These are phyloP conservation scores for Erucastrum elatum DNA, from an alignment of 345 rosid species.

Conservation along the genomic window DNA sequence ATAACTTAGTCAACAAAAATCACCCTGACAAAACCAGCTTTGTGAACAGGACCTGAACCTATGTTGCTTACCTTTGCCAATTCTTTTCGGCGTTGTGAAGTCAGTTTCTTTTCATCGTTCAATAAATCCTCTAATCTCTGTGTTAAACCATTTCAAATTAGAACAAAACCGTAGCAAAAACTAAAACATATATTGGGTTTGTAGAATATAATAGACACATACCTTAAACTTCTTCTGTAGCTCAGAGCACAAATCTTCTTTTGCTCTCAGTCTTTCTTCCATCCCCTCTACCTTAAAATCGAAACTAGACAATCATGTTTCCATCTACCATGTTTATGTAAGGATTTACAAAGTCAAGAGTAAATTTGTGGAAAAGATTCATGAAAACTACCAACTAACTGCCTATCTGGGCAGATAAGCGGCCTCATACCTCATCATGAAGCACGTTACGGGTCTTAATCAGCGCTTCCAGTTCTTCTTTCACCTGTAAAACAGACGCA, in stretches of 20 bases:
- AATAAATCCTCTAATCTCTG: conserved; percentile 78
- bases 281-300: conserved; percentile 51
- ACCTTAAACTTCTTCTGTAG: conserved; percentile 73
- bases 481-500: conserved; percentile 45
- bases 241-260: conserved; percentile 48
- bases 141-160: conserved; percentile 39
- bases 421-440: conserved; percentile 58
- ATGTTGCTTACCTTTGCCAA: conserved; percentile 59
- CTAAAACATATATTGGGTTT: background rate
- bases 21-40: background rate
- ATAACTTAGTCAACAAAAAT: conserved; percentile 20
- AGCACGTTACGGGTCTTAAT: conserved; percentile 55
- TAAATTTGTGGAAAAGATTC: background rate
- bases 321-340: background rate
- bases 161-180: conserved; percentile 19
- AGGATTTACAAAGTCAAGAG: background rate
- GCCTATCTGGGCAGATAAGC: background rate
- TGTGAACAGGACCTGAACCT: background rate
- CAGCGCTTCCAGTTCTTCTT: conserved; percentile 54
- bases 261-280: conserved; percentile 54
- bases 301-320: conserved; percentile 19
- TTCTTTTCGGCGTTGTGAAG: conserved; percentile 59
- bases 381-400: background rate
- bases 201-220: conserved; percentile 3
- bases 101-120: conserved; percentile 59